Conservation (phyloP, 2,329 filamentous ascomycete species). For the Dactylellina haptotyla region DNA sequence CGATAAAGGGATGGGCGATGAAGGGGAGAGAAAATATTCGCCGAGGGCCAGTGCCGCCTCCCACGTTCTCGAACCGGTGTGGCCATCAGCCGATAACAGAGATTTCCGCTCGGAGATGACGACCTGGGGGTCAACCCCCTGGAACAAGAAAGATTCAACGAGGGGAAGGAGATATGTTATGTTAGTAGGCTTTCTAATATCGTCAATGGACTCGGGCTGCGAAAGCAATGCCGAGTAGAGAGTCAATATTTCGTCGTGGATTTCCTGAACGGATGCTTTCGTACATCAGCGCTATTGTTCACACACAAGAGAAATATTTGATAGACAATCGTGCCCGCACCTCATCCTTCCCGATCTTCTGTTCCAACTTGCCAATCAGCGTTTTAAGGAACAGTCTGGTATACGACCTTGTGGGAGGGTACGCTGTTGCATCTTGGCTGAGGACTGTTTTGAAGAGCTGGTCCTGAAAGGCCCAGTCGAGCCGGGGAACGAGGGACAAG, state of each 20-base stretch:
- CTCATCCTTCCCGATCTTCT: constrained; percentile 32
- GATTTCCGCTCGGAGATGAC: constrained; percentile 69
- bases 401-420: constrained; percentile 21
- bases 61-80: constrained; percentile 82
- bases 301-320: not conserved
- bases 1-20: constrained; percentile 54
- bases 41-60: constrained; percentile 80
- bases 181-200: constrained; percentile 41
- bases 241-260: constrained; percentile 54
- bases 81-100: constrained; percentile 76
- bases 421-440: constrained; percentile 50
- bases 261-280: constrained; percentile 41
- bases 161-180: constrained; percentile 56
- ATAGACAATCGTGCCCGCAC: constrained; percentile 12
- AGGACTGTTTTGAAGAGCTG: constrained; percentile 50
- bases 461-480: constrained; percentile 33
- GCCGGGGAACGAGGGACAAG: constrained; percentile 3
- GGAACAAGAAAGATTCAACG: constrained; percentile 9
- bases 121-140: constrained; percentile 71
- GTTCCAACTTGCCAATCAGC: constrained; percentile 23
- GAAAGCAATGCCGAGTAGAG: constrained; percentile 55
- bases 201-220: constrained; percentile 26
- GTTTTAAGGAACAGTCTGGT: constrained; percentile 46
- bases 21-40: constrained; percentile 69
- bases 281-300: not conserved